A percentile compares a stretch with the other conserved stretches of the same genome.
These are phyloP conservation scores for Silene vulgaris DNA, from an alignment of 179 eudicot genomes.

Conservation along the genomic window DNA sequence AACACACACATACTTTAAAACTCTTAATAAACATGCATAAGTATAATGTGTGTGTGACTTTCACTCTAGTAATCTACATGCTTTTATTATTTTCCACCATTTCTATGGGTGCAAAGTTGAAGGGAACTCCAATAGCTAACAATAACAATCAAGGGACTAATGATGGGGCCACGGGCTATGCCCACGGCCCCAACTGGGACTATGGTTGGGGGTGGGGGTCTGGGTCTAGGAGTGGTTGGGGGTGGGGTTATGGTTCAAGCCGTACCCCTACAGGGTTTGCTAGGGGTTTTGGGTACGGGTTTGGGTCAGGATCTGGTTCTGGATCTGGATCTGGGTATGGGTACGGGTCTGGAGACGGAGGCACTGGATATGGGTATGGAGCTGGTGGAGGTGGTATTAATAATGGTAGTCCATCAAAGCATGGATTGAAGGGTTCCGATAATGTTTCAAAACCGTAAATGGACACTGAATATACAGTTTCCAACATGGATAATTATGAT, in stretches of 20 bases:
- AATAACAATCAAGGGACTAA: background rate
- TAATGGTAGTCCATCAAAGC: slow-evolving; percentile 19
- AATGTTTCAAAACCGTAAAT: background rate
- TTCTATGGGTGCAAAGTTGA: slow-evolving; percentile 1
- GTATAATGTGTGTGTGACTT: background rate
- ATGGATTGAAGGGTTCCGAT: background rate
- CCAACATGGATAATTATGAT: background rate
- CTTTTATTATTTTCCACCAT: background rate
- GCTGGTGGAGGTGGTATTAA: slow-evolving; percentile 18
- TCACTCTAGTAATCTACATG: background rate
- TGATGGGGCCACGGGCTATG: slow-evolving; percentile 18
- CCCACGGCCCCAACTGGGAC: slow-evolving; percentile 31
- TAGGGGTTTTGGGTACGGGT: slow-evolving; percentile 29
- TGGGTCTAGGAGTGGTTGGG: slow-evolving; percentile 28
- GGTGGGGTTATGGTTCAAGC: slow-evolving; percentile 29
- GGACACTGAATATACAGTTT: too few relatives aligned
- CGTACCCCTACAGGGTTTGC: slow-evolving; percentile 29
- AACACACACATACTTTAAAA: background rate
- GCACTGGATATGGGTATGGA: slow-evolving; percentile 17
- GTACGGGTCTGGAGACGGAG: slow-evolving; percentile 20
- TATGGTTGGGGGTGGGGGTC: slow-evolving; percentile 34
- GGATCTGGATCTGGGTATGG: slow-evolving; percentile 22
- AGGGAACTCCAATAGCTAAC: background rate
- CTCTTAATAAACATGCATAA: slow-evolving; percentile 3
- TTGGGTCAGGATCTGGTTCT: slow-evolving; percentile 27